Conservation (phyloP, 2,329 filamentous ascomycete genomes). For the Sporothrix luriei region DNA sequence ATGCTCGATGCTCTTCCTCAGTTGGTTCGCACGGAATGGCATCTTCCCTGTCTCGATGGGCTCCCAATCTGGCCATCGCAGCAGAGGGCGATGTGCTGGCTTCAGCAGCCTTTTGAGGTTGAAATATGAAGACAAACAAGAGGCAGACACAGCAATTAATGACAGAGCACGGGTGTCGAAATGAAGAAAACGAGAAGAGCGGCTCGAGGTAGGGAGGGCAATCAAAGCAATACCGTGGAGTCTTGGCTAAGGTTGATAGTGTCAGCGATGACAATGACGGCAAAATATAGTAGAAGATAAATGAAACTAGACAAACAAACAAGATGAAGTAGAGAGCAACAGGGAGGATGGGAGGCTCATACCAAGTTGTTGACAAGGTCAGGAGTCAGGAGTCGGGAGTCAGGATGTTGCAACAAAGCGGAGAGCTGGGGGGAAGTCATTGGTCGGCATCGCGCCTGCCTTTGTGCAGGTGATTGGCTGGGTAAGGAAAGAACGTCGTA, state of each 20-base stretch:
- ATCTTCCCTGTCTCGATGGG: not conserved
- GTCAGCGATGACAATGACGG: slow-evolving; percentile 24
- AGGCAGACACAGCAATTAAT: not conserved
- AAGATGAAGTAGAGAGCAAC: not conserved
- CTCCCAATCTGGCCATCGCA: not conserved
- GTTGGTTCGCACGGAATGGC: slow-evolving; percentile 12
- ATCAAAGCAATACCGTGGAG: slow-evolving; percentile 22
- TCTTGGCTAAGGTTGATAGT: slow-evolving; percentile 10
- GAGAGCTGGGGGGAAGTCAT: not conserved
- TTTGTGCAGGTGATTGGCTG: slow-evolving; percentile 12
- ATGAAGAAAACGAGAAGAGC: not conserved
- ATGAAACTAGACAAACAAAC: slow-evolving; percentile 5
- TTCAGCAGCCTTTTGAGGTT: not conserved
- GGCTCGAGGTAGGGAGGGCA: not conserved
- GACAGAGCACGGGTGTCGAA: not conserved
- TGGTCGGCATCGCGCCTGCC: not conserved
- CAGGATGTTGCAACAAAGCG: slow-evolving; percentile 13
- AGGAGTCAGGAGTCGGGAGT: no score
- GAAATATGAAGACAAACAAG: not conserved
- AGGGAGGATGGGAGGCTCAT: not conserved
- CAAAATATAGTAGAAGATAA: slow-evolving; percentile 10
- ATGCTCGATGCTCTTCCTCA: not conserved
- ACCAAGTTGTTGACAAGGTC: not conserved
- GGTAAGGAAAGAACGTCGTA: not conserved
- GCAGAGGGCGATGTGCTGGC: not conserved